These are phyloP conservation scores for Termitomyces sp. DNA, from an alignment of 768 basidiomycete species.

Conservation along the genomic window DNA sequence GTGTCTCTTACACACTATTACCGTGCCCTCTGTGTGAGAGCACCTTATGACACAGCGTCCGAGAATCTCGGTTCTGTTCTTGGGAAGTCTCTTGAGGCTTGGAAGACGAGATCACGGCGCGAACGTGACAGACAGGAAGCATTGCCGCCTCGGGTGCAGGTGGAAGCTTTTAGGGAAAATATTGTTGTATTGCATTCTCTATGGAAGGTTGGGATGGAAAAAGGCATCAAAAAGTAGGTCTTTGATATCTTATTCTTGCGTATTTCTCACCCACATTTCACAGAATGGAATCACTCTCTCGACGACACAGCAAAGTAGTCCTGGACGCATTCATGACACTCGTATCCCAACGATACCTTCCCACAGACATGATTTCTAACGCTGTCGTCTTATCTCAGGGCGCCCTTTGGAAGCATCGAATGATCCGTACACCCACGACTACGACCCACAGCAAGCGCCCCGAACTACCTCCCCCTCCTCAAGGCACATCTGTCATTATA, in stretches of 20 bases:
- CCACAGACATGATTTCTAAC: slow-evolving; percentile 74
- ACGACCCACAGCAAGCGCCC: slow-evolving; percentile 20
- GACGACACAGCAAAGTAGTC: slow-evolving; percentile 44
- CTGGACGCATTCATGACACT: slow-evolving; percentile 55
- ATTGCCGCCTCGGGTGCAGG: slow-evolving; percentile 46
- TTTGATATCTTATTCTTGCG: slow-evolving; percentile 20
- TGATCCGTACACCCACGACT: slow-evolving; percentile 52
- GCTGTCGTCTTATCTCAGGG: slow-evolving; percentile 72
- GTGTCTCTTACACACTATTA: slow-evolving; percentile 82
- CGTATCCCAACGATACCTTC: slow-evolving; percentile 65
- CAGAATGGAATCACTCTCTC: slow-evolving; percentile 49
- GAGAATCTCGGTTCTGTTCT: slow-evolving; percentile 81
- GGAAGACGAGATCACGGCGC: slow-evolving; percentile 40
- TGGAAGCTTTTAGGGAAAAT: slow-evolving; percentile 69
- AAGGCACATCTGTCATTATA: slow-evolving; percentile 34
- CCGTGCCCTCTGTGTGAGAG: slow-evolving; percentile 81
- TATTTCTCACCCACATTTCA: neutral
- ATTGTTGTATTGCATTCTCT: slow-evolving; percentile 76
- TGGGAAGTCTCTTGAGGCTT: slow-evolving; percentile 60
- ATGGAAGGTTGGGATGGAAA: slow-evolving; percentile 57
- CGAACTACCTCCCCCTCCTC: slow-evolving; percentile 22
- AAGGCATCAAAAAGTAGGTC: slow-evolving; percentile 52
- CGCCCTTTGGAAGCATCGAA: slow-evolving; percentile 81
- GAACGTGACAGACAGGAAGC: slow-evolving; percentile 33
- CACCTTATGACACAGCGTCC: slow-evolving; percentile 83